Evolutionary conservation across 257 asterid genomes (phyloP).

Genomic region (Petunia secreta): DNA sequence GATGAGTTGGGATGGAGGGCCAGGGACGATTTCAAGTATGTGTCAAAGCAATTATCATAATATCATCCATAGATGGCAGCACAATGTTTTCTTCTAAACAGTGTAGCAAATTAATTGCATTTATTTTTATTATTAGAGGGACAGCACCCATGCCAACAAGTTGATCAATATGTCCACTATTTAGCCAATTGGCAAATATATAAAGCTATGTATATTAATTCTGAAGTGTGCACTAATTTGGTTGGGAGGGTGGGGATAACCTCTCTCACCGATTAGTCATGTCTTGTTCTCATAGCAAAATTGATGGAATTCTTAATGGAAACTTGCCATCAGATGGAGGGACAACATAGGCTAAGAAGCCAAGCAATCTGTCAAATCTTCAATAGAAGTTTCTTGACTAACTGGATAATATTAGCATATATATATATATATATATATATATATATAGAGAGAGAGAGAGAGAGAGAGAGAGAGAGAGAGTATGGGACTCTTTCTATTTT

Average conservation of each 20-base stretch:
- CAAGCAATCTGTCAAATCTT: constrained; percentile 32
- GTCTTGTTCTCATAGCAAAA: constrained; percentile 34
- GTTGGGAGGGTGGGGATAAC: constrained; percentile 31
- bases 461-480: too few species aligned
- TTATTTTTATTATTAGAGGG: not conserved
- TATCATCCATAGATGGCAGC: not conserved
- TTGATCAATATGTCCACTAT: constrained; percentile 13
- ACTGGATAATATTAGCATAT: not conserved
- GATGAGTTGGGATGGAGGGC: not conserved
- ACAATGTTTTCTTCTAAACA: not conserved
- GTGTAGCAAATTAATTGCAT: not conserved
- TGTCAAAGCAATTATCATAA: not conserved
- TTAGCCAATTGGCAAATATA: constrained; percentile 24
- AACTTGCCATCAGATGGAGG: constrained; percentile 33
- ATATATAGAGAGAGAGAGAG: too few species aligned
- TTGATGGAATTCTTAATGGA: constrained; percentile 31
- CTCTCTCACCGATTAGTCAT: constrained; percentile 32
- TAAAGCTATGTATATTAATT: not conserved
- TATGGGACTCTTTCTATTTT: not conserved
- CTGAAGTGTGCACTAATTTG: constrained; percentile 20
- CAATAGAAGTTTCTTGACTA: constrained; percentile 16
- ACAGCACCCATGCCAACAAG: not conserved
- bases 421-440: not conserved
- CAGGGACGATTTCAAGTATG: not conserved
- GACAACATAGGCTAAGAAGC: constrained; percentile 31